A percentile compares a stretch with the other conserved stretches of the same genome.
These are phyloP conservation scores for Coemansia sp. DNA, from an alignment of 371 early-diverging fungal genomes.

Conservation along the genomic window DNA sequence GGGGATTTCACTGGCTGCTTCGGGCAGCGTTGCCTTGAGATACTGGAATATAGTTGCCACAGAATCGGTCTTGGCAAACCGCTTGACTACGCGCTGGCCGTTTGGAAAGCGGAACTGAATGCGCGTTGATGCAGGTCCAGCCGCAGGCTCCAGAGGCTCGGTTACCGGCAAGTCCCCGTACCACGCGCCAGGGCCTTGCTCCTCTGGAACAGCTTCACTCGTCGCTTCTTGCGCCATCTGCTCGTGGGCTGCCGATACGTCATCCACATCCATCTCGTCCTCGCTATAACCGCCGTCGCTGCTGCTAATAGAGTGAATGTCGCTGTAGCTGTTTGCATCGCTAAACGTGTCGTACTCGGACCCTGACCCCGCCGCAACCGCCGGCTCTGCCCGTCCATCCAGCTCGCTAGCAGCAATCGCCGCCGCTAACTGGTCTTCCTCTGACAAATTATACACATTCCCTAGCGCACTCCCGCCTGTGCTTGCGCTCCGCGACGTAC, in stretches of 20 bases:
- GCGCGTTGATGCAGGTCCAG: constrained; percentile 61
- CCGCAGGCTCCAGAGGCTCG: constrained; percentile 53
- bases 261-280: constrained; percentile 39
- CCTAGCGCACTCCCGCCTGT: constrained; percentile 35
- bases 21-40: constrained; percentile 65
- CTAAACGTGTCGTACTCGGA: constrained; percentile 10
- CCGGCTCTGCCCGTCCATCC: constrained; percentile 16
- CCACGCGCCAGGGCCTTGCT: constrained; percentile 21
- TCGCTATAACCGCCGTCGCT: constrained; percentile 9
- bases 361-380: constrained; percentile 22
- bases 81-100: constrained; percentile 65
- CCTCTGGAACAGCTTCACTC: background rate
- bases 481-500: background rate
- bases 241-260: constrained; percentile 14
- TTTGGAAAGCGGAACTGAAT: constrained; percentile 70
- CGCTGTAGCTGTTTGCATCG: constrained; percentile 36
- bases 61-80: constrained; percentile 65
- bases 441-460: constrained; percentile 62
- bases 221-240: constrained; percentile 51
- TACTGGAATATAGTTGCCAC: constrained; percentile 70
- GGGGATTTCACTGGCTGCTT: constrained; percentile 63
- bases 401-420: constrained; percentile 76
- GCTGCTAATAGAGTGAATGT: constrained; percentile 36
- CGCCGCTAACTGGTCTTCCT: constrained; percentile 85
- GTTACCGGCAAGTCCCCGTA: constrained; percentile 29